phyloP scores from a whole-genome alignment of 192 early-diverging fungal species.

The Backusella sp. region DNA sequence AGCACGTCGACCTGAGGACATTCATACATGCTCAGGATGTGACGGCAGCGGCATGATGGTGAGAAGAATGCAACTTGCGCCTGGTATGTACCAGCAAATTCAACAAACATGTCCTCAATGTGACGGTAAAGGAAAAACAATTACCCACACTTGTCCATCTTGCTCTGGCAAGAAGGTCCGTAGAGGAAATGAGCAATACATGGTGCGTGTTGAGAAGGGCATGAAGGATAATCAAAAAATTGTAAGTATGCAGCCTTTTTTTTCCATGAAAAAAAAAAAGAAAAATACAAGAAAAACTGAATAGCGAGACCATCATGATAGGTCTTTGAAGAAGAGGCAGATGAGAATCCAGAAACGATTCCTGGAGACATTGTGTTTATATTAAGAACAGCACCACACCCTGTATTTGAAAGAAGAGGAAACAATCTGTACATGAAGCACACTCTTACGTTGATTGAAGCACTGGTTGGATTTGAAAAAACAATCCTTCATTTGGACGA shows the following conservation, averaged over 20 bases:
- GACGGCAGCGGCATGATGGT: slow-evolving; percentile 78
- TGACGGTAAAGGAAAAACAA: slow-evolving; percentile 66
- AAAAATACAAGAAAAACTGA: neutral
- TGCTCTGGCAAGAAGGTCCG: slow-evolving; percentile 63
- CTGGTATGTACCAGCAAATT: slow-evolving; percentile 94
- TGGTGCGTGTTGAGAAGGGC: slow-evolving; percentile 81
- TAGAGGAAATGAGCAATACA: slow-evolving; percentile 77
- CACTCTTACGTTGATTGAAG: slow-evolving; percentile 74
- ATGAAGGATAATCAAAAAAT: slow-evolving; percentile 75
- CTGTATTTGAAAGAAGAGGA: slow-evolving; percentile 74
- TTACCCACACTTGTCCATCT: neutral
- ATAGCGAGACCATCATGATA: neutral
- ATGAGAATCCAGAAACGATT: slow-evolving; percentile 86
- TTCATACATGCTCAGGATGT: slow-evolving; percentile 80
- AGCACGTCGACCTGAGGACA: slow-evolving; percentile 79
- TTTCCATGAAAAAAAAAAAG: neutral
- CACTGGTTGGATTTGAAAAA: slow-evolving; percentile 79
- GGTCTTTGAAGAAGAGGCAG: slow-evolving; percentile 84
- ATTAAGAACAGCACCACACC: slow-evolving; percentile 67
- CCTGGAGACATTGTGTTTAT: slow-evolving; percentile 88
- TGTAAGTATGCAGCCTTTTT: slow-evolving; percentile 19
- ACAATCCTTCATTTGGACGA: slow-evolving; percentile 83
- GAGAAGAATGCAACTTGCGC: slow-evolving; percentile 83
- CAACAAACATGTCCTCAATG: slow-evolving; percentile 91
- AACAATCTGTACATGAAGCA: slow-evolving; percentile 76